Base-by-base conservation (phyloP, 495 filamentous ascomycete species). In the Annulohypoxylon stygium region DNA sequence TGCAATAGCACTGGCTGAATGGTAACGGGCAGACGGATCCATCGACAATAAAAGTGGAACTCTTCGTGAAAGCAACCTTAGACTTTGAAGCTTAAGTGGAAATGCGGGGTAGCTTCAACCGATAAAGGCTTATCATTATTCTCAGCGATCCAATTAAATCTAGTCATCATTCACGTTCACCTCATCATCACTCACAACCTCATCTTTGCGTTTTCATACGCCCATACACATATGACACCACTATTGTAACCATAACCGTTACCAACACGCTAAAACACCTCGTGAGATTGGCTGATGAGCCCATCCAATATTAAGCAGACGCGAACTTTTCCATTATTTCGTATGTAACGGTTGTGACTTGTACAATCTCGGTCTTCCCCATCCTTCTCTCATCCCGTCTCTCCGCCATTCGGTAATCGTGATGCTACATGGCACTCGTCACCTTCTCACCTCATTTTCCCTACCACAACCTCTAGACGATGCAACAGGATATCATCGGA, bases 71-170 rank as follows among this genome's bases (percentile, higher is more conserved):
- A 14, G 12, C 4, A 47, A 12, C 43, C n/a, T 43, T 11, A n/a
- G 3, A 43, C 14, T 14, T 20, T 12, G 47, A n/a, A 59, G 55
- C 36, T 65, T 61, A 51, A 34, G 45, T 18, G 37, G 12, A 33
- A 61, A 67, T 67, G 67, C 67, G 72, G 72, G 72, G 72, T 75
- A 75, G 72, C 72, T 70, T 43, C 34, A n/a, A 14, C 48, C 26
- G 61, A 74, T 69, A 65, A 61, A 30, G 33, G 3, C 65, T 74
- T 74, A 74, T 74, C 71, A 39, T 7, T n/a, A 51, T 7, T 7
- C 54, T 26, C 5, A n/a, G 11, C 10, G 8, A 30, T 51, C 43
- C 59, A 59, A 58, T 53, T 64, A 67, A 39, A 50, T 2, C 16
- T 33, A 54, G 12, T 23, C n/a, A 66, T 54, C 48, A 9, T 61